Conservation (phyloP, 139 green algal species). For the Micromonas commoda region DNA sequence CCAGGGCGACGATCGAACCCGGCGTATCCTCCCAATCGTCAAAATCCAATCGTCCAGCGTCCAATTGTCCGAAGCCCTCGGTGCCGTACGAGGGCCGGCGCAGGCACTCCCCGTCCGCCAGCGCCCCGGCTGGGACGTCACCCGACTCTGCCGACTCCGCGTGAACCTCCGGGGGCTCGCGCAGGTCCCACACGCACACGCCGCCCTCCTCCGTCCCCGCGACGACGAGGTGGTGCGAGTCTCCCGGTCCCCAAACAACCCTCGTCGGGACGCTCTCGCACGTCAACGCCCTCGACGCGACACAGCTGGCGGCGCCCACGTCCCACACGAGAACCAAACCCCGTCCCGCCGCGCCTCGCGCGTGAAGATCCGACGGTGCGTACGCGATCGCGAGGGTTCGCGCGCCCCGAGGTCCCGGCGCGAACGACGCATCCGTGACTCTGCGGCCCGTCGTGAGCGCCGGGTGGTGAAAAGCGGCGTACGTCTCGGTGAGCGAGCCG, state of each 20-base stretch:
- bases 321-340: background rate
- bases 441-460: background rate
- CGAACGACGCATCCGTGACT: background rate
- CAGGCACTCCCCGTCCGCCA: no score
- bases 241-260: background rate
- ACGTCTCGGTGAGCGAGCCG: background rate
- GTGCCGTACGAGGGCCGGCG: background rate
- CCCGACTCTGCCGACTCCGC: background rate
- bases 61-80: no score
- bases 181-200: slow-evolving; percentile 30
- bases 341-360: no score
- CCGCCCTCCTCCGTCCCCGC: slow-evolving; percentile 30
- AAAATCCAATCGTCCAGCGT: no score
- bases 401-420: background rate
- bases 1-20: background rate
- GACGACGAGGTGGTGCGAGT: background rate
- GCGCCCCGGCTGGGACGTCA: background rate
- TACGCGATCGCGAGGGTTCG: background rate
- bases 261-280: background rate
- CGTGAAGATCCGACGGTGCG: background rate
- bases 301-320: background rate
- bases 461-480: background rate
- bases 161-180: slow-evolving; percentile 20
- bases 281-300: background rate
- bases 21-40: no score